A percentile compares a stretch with the other conserved stretches of the same genome.
phyloP scores from a whole-genome alignment of 805 yeast species.

The Saccharomycopsis malanga region DNA sequence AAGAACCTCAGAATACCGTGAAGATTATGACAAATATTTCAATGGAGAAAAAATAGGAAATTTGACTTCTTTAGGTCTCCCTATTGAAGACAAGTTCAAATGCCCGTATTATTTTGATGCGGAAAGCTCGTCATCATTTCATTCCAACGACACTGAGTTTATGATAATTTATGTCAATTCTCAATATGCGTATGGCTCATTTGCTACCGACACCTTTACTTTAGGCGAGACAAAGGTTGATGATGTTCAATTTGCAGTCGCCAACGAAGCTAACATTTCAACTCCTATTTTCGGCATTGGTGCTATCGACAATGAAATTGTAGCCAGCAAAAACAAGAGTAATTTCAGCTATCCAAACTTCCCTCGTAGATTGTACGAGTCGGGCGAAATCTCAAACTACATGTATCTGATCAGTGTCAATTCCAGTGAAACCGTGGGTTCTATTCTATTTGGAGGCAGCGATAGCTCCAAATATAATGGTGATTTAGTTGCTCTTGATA shows the following conservation, averaged over 20 bases:
- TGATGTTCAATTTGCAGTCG: slow-evolving; percentile 35
- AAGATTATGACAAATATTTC: neutral
- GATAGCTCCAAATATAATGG: slow-evolving; percentile 60
- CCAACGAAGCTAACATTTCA: slow-evolving; percentile 11
- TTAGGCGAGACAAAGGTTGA: slow-evolving; percentile 44
- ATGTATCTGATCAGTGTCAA: slow-evolving; percentile 36
- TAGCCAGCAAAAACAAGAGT: slow-evolving; percentile 52
- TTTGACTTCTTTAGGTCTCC: neutral
- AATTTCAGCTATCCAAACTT: slow-evolving; percentile 23
- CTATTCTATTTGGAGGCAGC: slow-evolving; percentile 66
- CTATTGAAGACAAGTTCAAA: neutral
- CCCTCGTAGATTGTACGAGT: slow-evolving; percentile 29
- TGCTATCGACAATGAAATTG: slow-evolving; percentile 56
- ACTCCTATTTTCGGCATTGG: slow-evolving; percentile 74
- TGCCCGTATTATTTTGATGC: slow-evolving; percentile 2
- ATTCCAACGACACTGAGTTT: slow-evolving; percentile 30
- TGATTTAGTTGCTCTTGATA: slow-evolving; percentile 40
- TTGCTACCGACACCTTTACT: slow-evolving; percentile 57
- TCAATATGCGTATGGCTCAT: slow-evolving; percentile 42
- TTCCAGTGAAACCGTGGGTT: slow-evolving; percentile 38
- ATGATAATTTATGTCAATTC: slow-evolving; percentile 42
- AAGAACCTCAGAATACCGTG: neutral
- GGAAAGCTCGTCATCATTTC: slow-evolving; percentile 30
- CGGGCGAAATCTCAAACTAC: slow-evolving; percentile 34
- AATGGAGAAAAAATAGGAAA: neutral